Conservation (phyloP, 2,329 filamentous ascomycete genomes). For the Plectosphaerella cucumerina region DNA sequence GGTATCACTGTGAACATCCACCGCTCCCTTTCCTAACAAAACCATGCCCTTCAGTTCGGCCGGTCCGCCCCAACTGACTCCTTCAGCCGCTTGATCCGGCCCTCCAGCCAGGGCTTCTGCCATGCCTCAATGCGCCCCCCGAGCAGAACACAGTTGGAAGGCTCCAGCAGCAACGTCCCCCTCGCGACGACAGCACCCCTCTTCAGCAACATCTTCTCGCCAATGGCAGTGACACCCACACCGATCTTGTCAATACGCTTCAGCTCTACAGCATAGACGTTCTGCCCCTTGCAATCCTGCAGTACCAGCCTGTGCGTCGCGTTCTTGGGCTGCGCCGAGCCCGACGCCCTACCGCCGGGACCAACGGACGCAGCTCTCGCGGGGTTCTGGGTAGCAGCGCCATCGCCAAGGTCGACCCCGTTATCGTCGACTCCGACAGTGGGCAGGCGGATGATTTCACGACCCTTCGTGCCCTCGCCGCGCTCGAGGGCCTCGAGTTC, state of each 20-base stretch:
- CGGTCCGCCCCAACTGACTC: conserved; percentile 44
- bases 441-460: conserved; percentile 74
- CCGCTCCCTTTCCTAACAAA: neutral
- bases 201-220: conserved; percentile 74
- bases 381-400: conserved; percentile 9
- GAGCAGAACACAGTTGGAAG: conserved; percentile 63
- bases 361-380: neutral
- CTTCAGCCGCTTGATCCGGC: conserved; percentile 65
- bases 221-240: conserved; percentile 64
- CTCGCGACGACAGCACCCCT: conserved; percentile 63
- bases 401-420: conserved; percentile 36
- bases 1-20: conserved; percentile 1
- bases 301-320: conserved; percentile 77
- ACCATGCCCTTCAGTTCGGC: neutral
- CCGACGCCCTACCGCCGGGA: conserved; percentile 11
- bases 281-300: conserved; percentile 71
- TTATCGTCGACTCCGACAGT: conserved; percentile 40
- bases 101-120: conserved; percentile 73
- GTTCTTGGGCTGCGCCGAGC: conserved; percentile 27
- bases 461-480: conserved; percentile 69
- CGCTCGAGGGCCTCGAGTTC: conserved; percentile 69
- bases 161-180: conserved; percentile 75
- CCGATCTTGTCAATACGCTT: conserved; percentile 60
- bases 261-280: conserved; percentile 70
- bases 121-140: conserved; percentile 82